phyloP scores from a whole-genome alignment of 1,284 basidiomycete genomes.

The Sporisorium scitamineum region DNA sequence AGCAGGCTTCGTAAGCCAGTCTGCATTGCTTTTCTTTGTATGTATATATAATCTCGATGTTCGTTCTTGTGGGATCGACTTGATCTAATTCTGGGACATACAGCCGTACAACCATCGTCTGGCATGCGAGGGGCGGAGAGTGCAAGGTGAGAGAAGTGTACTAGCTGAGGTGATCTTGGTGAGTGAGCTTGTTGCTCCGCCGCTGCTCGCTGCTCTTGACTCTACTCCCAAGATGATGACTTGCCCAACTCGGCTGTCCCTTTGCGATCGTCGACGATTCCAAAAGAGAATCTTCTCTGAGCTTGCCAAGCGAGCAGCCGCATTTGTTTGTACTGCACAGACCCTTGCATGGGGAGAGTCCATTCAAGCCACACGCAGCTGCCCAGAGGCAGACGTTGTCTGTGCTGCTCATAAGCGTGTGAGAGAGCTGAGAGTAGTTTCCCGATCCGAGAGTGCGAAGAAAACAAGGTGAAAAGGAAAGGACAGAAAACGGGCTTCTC shows the following conservation, averaged over 20 bases:
- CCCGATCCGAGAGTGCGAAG: background rate
- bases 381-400: too few species aligned
- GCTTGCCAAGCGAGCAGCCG: background rate
- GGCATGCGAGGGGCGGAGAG: too few species aligned
- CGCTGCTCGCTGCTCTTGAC: background rate
- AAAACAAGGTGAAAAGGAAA: background rate
- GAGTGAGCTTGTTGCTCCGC: too few species aligned
- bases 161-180: too few species aligned
- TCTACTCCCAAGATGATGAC: too few species aligned
- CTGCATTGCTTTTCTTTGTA: background rate
- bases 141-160: too few species aligned
- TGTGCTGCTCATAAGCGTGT: too few species aligned
- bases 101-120: too few species aligned
- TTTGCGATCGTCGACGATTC: background rate
- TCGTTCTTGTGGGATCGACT: conserved; percentile 1
- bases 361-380: too few species aligned
- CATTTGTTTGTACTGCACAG: background rate
- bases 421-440: too few species aligned
- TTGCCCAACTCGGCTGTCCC: too few species aligned
- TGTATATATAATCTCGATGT: conserved; percentile 6
- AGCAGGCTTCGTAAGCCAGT: background rate
- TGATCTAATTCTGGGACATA: background rate
- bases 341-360: background rate
- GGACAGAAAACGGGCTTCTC: background rate
- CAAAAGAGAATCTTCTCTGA: background rate